These are phyloP conservation scores for Sanghuangporus sanghuang DNA, from an alignment of 1,284 basidiomycete species.

Conservation along the genomic window DNA sequence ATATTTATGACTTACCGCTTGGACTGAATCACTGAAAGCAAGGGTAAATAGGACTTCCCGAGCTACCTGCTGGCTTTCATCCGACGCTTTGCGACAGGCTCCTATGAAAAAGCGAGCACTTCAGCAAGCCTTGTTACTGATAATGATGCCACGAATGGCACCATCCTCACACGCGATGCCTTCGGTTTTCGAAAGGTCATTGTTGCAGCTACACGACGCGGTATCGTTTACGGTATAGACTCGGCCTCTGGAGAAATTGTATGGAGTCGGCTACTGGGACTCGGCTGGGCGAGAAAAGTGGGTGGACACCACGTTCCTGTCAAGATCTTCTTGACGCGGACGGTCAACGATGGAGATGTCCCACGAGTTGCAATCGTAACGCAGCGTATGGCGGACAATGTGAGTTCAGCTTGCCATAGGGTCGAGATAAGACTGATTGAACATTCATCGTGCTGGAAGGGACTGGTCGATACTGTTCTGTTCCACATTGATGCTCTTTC, in stretches of 20 bases:
- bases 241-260: conserved; percentile 70
- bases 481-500: conserved; percentile 80
- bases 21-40: background rate
- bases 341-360: conserved; percentile 40
- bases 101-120: conserved; percentile 49
- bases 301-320: conserved; percentile 50
- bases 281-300: conserved; percentile 56
- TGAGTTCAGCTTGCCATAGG: conserved; percentile 29
- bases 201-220: conserved; percentile 64
- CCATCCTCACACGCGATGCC: conserved; percentile 55
- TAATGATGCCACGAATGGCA: conserved; percentile 18
- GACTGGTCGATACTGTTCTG: conserved; percentile 60
- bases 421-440: conserved; percentile 7
- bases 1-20: background rate
- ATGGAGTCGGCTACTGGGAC: conserved; percentile 69
- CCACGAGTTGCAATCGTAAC: conserved; percentile 62
- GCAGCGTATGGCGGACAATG: conserved; percentile 56
- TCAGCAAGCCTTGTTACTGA: conserved; percentile 31
- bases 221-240: conserved; percentile 83
- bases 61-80: conserved; percentile 63
- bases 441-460: conserved; percentile 28
- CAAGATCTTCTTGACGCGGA: conserved; percentile 51
- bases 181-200: conserved; percentile 90
- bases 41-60: conserved; percentile 56
- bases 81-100: conserved; percentile 69